Evolutionary conservation across 179 eudicot species (phyloP).

Genomic region (Beta corolliflora): DNA sequence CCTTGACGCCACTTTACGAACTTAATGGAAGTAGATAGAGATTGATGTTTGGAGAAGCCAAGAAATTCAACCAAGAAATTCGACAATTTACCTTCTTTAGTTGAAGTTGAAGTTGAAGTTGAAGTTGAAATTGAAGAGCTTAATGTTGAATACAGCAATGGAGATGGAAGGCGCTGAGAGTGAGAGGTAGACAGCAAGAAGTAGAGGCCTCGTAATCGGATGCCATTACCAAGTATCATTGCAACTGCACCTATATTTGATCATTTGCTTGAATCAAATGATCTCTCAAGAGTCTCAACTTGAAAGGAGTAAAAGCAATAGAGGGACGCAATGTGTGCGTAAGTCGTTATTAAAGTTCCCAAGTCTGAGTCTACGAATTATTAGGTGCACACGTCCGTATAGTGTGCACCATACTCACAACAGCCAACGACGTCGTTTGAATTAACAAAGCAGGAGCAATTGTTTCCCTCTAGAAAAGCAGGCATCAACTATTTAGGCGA

Average conservation of each 20-base stretch:
- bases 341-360: too few species aligned
- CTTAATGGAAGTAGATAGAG: conserved; percentile 19
- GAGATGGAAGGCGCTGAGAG: neutral
- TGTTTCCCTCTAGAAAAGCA: too few species aligned
- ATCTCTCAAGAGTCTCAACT: too few species aligned
- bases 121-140: neutral
- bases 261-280: too few species aligned
- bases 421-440: too few species aligned
- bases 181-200: neutral
- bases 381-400: too few species aligned
- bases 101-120: neutral
- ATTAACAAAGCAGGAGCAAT: too few species aligned
- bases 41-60: conserved; percentile 28
- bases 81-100: neutral
- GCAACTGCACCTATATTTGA: neutral
- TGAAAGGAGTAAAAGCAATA: too few species aligned
- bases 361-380: too few species aligned
- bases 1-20: neutral
- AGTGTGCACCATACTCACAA: too few species aligned
- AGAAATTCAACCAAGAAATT: conserved; percentile 26
- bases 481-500: too few species aligned
- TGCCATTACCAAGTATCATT: neutral
- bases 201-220: neutral
- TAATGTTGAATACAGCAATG: neutral
- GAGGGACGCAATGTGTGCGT: too few species aligned